Percentiles rank a stretch among this genome's conserved stretches.
phyloP scores from a whole-genome alignment of 768 basidiomycete species.

The Suillus tomentosus region DNA sequence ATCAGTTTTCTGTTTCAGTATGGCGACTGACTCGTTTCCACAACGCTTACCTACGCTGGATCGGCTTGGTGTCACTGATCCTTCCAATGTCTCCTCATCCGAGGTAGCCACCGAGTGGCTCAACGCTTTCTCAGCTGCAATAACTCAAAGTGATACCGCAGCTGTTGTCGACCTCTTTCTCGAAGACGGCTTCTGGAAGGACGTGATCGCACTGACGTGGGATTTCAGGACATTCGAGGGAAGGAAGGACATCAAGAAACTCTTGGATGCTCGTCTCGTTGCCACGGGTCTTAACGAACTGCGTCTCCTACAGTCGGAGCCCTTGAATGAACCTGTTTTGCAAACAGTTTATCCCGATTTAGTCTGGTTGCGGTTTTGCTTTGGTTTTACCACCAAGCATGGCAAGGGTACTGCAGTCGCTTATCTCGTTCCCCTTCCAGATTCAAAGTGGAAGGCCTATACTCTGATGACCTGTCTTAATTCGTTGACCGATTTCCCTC shows the following conservation, averaged over 20 bases:
- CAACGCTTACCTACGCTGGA: constrained; percentile 33
- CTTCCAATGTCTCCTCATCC: constrained; percentile 19
- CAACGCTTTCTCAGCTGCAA: constrained; percentile 24
- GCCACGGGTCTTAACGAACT: constrained; percentile 23
- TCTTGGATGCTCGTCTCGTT: constrained; percentile 42
- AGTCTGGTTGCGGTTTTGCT: constrained; percentile 55
- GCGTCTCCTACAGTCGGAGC: constrained; percentile 20
- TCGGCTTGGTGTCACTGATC: constrained; percentile 26
- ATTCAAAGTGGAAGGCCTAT: constrained; percentile 58
- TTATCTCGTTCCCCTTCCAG: constrained; percentile 50
- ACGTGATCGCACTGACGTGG: constrained; percentile 55
- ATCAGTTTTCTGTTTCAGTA: neutral
- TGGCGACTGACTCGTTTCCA: constrained; percentile 15
- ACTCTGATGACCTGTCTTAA: constrained; percentile 62
- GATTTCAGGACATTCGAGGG: constrained; percentile 54
- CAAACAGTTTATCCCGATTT: constrained; percentile 53
- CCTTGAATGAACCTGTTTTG: constrained; percentile 33
- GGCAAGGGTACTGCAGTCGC: constrained; percentile 56
- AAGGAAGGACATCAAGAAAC: constrained; percentile 36
- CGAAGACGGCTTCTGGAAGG: constrained; percentile 49
- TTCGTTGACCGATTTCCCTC: constrained; percentile 55
- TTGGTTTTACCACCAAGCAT: constrained; percentile 52
- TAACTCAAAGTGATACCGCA: constrained; percentile 20
- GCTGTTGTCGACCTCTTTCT: constrained; percentile 31
- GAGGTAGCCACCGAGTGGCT: constrained; percentile 30